Conservation (phyloP, 306 rosid species). For the barrel medic (Medicago truncatula) region MtrunA17r5.0-ANR NC_053045.1:2652501-2653000, state of each 20-base stretch:
- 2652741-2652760: constrained; percentile 84
- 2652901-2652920: constrained; percentile 90
- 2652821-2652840: constrained; percentile 85
- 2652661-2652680: constrained; percentile 73
- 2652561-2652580: constrained; percentile 77
- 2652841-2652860: constrained; percentile 82
- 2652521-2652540: constrained; percentile 80
- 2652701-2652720: constrained; percentile 89
- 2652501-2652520: constrained; percentile 76
- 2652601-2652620: constrained; percentile 71
- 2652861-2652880: constrained; percentile 96
- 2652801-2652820: constrained; percentile 84
- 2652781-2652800: constrained; percentile 77
- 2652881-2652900: constrained; percentile 93
- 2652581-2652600: constrained; percentile 72
- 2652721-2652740: constrained; percentile 83
- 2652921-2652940: constrained; percentile 85
- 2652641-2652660: constrained; percentile 75
- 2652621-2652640: constrained; percentile 58
- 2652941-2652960: constrained; percentile 84
- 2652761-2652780: constrained; percentile 87
- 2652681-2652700: constrained; percentile 75
- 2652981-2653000: constrained; percentile 70
- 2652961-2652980: constrained; percentile 91
- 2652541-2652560: constrained; percentile 77